Evolutionary conservation across 805 yeast genomes (phyloP).

Genomic region (Kodamaea lidongshanica): DNA sequence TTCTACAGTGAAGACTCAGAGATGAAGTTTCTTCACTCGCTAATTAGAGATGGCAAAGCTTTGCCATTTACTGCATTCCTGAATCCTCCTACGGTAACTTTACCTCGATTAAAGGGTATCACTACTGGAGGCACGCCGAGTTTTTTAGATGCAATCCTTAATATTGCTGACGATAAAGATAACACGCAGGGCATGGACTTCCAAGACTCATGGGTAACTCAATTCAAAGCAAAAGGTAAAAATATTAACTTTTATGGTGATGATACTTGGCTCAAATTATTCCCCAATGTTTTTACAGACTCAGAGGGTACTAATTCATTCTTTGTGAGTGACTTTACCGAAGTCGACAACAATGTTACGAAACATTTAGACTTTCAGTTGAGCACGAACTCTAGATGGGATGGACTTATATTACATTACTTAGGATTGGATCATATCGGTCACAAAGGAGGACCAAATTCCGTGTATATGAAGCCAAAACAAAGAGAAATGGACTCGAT

Average conservation of each 20-base stretch:
- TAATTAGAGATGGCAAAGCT: constrained; percentile 63
- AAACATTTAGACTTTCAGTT: constrained; percentile 70
- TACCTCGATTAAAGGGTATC: constrained; percentile 88
- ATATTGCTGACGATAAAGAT: constrained; percentile 86
- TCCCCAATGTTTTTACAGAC: constrained; percentile 61
- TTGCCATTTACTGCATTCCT: constrained; percentile 88
- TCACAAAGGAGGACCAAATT: constrained; percentile 89
- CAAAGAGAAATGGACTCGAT: constrained; percentile 82
- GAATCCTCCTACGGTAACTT: constrained; percentile 93
- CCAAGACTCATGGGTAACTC: constrained; percentile 86
- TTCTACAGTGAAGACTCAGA: constrained; percentile 58
- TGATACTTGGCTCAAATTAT: constrained; percentile 93
- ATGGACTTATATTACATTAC: constrained; percentile 80
- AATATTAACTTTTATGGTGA: constrained; percentile 86
- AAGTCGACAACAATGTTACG: constrained; percentile 90
- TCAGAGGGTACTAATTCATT: constrained; percentile 89
- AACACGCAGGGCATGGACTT: constrained; percentile 57
- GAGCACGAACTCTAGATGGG: constrained; percentile 51
- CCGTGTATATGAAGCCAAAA: constrained; percentile 73
- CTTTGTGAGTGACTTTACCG: constrained; percentile 90
- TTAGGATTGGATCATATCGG: constrained; percentile 96
- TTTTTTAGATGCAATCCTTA: constrained; percentile 88
- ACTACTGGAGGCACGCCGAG: constrained; percentile 94
- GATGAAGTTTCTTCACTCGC: constrained; percentile 60
- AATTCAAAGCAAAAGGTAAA: constrained; percentile 42